phyloP scores from a whole-genome alignment of 2,329 filamentous ascomycete species.

The Shiraia bambusicola region DNA sequence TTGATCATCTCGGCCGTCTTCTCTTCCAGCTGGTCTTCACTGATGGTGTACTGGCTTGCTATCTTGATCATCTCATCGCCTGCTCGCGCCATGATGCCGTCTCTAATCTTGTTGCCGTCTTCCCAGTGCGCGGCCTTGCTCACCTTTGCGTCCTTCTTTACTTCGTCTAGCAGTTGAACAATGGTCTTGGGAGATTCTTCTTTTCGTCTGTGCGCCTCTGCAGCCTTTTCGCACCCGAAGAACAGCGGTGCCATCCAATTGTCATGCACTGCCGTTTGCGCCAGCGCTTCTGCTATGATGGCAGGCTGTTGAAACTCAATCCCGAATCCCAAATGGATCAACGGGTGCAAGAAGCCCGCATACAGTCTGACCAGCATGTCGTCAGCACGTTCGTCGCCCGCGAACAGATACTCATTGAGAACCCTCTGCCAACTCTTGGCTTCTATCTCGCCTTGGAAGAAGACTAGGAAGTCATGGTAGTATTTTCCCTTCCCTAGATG shows the following conservation, averaged over 20 bases:
- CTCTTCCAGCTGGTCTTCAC: constrained; percentile 60
- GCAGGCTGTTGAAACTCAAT: constrained; percentile 80
- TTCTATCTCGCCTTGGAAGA: constrained; percentile 74
- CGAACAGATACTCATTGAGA: constrained; percentile 69
- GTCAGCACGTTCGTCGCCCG: constrained; percentile 63
- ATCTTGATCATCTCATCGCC: constrained; percentile 63
- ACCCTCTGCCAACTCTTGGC: constrained; percentile 62
- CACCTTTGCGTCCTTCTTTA: constrained; percentile 60
- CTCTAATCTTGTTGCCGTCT: constrained; percentile 65
- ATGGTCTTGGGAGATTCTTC: constrained; percentile 44
- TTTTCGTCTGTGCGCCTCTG: constrained; percentile 32
- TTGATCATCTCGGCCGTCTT: constrained; percentile 71
- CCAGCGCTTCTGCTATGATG: constrained; percentile 76
- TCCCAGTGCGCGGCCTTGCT: constrained; percentile 52
- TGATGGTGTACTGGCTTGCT: constrained; percentile 56
- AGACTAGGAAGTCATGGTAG: constrained; percentile 74
- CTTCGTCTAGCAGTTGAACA: constrained; percentile 62
- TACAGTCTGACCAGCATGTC: constrained; percentile 70
- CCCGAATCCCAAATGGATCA: constrained; percentile 84
- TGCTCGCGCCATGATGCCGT: constrained; percentile 67
- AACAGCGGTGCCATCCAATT: constrained; percentile 60
- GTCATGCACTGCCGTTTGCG: constrained; percentile 71
- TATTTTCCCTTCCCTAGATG: constrained; percentile 64
- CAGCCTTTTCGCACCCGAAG: constrained; percentile 53
- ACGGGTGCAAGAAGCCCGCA: constrained; percentile 71